Conservation (phyloP, 1,284 basidiomycete genomes). For the Irpex sp. region DNA sequence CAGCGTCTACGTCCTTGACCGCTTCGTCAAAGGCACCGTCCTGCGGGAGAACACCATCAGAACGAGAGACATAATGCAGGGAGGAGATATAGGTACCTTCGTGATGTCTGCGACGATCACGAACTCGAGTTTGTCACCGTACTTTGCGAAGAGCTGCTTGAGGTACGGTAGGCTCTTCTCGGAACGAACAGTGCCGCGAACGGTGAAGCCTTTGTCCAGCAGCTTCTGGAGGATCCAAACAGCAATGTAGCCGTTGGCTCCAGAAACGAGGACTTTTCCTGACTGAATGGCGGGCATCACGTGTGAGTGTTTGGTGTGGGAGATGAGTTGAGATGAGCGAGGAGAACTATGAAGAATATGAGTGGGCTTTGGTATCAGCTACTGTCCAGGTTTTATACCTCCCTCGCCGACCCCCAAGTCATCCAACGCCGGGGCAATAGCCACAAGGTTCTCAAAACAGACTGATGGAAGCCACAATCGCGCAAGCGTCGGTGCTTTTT, state of each 20-base stretch:
- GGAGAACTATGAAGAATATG: no score
- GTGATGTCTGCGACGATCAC: constrained; percentile 56
- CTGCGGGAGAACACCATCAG: constrained; percentile 14
- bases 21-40: constrained; percentile 35
- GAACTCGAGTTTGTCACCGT: constrained; percentile 44
- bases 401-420: no score
- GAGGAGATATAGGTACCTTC: constrained; percentile 30
- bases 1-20: constrained; percentile 39
- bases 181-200: constrained; percentile 56
- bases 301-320: no score
- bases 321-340: no score
- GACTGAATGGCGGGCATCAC: constrained; percentile 26
- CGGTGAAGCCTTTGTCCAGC: constrained; percentile 40
- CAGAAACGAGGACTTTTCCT: constrained; percentile 35
- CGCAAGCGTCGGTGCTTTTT: no score
- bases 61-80: neutral
- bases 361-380: no score
- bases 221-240: constrained; percentile 35
- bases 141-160: constrained; percentile 40
- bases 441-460: no score
- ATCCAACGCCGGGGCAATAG: no score
- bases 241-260: constrained; percentile 41
- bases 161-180: constrained; percentile 48
- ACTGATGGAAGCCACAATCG: no score
- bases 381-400: no score